Percentiles rank a stretch among this genome's conserved stretches.
These are phyloP conservation scores for Starmerella davenportii DNA, from an alignment of 805 yeast genomes.

Conservation along the genomic window DNA sequence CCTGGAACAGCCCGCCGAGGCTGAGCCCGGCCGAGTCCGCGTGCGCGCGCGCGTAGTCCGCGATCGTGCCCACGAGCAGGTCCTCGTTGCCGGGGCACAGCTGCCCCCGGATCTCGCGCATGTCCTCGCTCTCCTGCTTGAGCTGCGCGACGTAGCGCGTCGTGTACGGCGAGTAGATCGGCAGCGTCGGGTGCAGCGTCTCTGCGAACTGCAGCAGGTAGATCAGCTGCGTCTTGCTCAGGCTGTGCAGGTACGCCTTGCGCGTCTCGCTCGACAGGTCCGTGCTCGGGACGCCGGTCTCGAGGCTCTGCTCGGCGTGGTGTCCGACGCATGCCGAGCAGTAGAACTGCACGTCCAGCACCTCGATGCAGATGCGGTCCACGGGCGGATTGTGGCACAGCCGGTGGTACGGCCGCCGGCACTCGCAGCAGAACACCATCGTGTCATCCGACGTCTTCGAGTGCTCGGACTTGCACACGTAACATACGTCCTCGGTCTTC, in stretches of 20 bases:
- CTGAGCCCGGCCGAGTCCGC: conserved; percentile 17
- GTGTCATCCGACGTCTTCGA: conserved; percentile 21
- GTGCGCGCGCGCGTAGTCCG: conserved; percentile 15
- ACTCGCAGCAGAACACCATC: conserved; percentile 27
- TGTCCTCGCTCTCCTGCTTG: conserved; percentile 19
- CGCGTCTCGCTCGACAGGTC: conserved; percentile 23
- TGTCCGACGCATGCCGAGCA: conserved; percentile 26
- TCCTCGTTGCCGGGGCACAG: conserved; percentile 21
- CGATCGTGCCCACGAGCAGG: conserved; percentile 20
- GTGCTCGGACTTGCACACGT: conserved; percentile 25
- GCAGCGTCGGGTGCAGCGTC: conserved; percentile 23
- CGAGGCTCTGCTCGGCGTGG: conserved; percentile 22
- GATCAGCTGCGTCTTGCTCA: conserved; percentile 26
- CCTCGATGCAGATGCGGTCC: conserved; percentile 25
- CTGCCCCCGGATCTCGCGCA: conserved; percentile 12
- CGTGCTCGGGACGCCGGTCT: conserved; percentile 25
- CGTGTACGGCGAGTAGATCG: conserved; percentile 25
- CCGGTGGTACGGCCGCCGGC: conserved; percentile 27
- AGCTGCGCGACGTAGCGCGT: conserved; percentile 21
- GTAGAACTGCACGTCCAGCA: conserved; percentile 27
- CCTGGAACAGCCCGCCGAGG: conserved; percentile 13
- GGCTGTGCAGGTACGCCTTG: conserved; percentile 24
- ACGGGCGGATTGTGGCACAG: conserved; percentile 27
- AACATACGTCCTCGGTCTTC: conserved; percentile 21
- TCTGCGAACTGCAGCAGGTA: conserved; percentile 26